phyloP scores from a whole-genome alignment of 2,329 filamentous ascomycete genomes.

The Talaromyces albobiverticillius region DNA sequence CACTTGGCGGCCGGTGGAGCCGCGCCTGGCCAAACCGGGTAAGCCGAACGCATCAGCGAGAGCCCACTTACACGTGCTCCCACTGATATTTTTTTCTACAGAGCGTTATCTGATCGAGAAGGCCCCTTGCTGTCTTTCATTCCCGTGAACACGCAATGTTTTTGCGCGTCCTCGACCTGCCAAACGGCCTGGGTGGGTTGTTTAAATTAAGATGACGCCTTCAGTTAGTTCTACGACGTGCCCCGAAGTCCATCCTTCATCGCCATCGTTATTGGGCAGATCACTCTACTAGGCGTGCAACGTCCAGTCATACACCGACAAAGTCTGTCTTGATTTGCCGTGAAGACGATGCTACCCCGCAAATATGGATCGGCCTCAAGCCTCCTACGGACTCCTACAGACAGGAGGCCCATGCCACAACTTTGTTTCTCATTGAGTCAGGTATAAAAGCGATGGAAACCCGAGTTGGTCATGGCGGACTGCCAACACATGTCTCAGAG shows the following conservation, averaged over 20 bases:
- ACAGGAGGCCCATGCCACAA: no score
- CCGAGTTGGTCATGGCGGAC: no score
- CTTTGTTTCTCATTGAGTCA: no score
- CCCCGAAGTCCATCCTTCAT: not conserved
- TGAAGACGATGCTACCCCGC: not conserved
- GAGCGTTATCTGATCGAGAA: no score
- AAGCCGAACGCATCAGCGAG: no score
- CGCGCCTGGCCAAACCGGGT: not conserved
- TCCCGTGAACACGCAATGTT: no score
- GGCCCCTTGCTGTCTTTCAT: no score
- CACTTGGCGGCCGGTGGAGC: slow-evolving; percentile 2
- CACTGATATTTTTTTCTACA: not conserved
- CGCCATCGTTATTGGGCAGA: not conserved
- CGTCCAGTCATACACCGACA: not conserved
- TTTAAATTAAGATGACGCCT: not conserved
- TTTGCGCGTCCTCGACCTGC: no score
- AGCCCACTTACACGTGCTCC: not conserved
- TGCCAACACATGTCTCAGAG: no score
- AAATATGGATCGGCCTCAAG: no score
- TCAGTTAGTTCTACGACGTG: not conserved
- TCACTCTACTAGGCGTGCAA: not conserved
- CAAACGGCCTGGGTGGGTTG: no score
- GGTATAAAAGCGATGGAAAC: no score
- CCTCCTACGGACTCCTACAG: not conserved
- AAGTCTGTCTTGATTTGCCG: not conserved